Conservation (phyloP, 2,329 filamentous ascomycete species). For the Neurospora crassa region DNA sequence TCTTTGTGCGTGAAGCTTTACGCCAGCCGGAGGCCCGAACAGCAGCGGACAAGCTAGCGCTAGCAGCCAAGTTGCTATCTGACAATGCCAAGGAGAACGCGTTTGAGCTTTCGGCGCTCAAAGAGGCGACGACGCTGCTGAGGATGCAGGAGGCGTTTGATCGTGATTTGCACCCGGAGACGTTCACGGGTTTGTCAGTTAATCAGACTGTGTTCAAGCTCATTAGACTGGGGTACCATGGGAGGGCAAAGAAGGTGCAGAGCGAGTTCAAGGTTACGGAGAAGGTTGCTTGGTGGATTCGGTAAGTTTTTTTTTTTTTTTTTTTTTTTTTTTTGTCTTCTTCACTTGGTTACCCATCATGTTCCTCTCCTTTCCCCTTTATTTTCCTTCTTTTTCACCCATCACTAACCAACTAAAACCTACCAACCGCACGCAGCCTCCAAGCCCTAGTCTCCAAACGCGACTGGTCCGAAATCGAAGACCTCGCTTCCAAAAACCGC, state of each 20-base stretch:
- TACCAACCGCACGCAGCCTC: conserved; percentile 43
- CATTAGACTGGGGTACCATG: conserved; percentile 70
- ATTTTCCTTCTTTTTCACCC: too few relatives aligned
- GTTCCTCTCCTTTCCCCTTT: too few relatives aligned
- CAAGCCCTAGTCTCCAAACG: conserved; percentile 82
- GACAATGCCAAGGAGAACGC: conserved; percentile 69
- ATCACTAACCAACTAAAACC: too few relatives aligned
- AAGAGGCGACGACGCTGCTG: conserved; percentile 71
- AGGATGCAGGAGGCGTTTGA: conserved; percentile 83
- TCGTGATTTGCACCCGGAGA: conserved; percentile 61
- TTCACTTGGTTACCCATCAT: too few relatives aligned
- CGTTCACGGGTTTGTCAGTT: conserved; percentile 73
- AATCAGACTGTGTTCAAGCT: conserved; percentile 91
- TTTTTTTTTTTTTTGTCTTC: too few relatives aligned
- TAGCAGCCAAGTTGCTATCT: conserved; percentile 71
- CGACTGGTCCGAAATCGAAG: conserved; percentile 88
- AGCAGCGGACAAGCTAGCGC: conserved; percentile 76
- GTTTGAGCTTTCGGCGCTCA: conserved; percentile 64
- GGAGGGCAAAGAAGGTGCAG: conserved; percentile 79
- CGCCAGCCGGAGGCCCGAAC: conserved; percentile 59
- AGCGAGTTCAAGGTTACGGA: conserved; percentile 90
- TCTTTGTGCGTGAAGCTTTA: conserved; percentile 79
- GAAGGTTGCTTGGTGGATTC: conserved; percentile 79
- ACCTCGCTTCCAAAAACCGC: conserved; percentile 58
- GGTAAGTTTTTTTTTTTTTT: conserved; percentile 31